Conservation (phyloP, 352 stramenopile genomes). For the Phytophthora fragariae region DNA sequence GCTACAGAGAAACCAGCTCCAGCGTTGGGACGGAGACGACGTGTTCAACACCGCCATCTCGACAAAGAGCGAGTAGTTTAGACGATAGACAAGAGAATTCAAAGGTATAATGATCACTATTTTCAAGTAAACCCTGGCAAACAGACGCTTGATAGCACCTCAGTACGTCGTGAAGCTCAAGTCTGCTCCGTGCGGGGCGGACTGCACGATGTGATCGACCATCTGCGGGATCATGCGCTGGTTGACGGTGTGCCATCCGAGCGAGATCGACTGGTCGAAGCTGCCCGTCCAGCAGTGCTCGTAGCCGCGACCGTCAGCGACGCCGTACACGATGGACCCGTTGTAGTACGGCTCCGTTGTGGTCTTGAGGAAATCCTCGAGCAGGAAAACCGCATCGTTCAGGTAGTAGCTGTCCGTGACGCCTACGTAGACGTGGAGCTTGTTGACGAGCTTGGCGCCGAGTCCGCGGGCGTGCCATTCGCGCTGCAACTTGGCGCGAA, state of each 20-base stretch:
- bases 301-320: conserved; percentile 70
- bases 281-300: conserved; percentile 84
- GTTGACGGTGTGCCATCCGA: conserved; percentile 79
- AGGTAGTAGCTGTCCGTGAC: conserved; percentile 84
- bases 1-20: conserved; percentile 19
- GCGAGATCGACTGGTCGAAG: conserved; percentile 73
- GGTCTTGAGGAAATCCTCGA: conserved; percentile 73
- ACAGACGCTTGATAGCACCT: too few species aligned
- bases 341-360: conserved; percentile 76
- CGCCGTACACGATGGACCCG: conserved; percentile 73
- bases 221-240: conserved; percentile 76
- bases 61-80: conserved; percentile 24
- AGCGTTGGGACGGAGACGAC: conserved; percentile 23
- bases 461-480: conserved; percentile 63
- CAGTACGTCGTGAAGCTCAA: conserved; percentile 62
- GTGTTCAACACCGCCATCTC: conserved; percentile 23
- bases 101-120: conserved; percentile 30
- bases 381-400: conserved; percentile 75
- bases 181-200: conserved; percentile 50
- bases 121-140: conserved; percentile 27
- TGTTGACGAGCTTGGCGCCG: conserved; percentile 75
- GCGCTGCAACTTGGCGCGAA: conserved; percentile 72
- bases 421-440: conserved; percentile 78
- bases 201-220: conserved; percentile 65
- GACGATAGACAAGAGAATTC: conserved; percentile 10